Percentiles rank a stretch among this genome's conserved stretches.
Conservation (phyloP, 768 basidiomycete species). For the Leccinum ochraceum region DNA sequence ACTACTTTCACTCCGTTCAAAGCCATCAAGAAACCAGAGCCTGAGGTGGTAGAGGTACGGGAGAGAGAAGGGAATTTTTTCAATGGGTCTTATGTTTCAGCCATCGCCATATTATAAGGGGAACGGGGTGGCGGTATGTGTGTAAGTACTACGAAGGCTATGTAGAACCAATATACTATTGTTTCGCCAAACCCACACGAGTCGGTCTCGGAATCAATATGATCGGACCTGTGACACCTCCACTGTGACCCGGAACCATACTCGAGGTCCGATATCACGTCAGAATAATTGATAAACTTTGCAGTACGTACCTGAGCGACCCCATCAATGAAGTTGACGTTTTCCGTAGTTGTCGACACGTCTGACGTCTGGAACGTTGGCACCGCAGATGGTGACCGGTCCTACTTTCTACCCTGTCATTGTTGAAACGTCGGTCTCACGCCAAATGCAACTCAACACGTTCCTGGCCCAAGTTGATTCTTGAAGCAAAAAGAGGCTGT, state of each 20-base stretch:
- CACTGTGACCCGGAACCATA: neutral
- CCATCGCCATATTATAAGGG: slow-evolving; percentile 2
- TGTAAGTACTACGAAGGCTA: neutral
- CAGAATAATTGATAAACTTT: too few relatives aligned
- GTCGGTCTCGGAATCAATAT: neutral
- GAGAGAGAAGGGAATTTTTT: neutral
- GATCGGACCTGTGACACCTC: neutral
- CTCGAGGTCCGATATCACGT: neutral
- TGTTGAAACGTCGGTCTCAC: neutral
- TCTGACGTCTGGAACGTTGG: neutral
- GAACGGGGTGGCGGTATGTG: neutral
- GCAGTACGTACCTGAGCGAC: neutral
- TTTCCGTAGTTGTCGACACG: neutral
- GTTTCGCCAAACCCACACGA: neutral
- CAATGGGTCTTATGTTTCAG: slow-evolving; percentile 14
- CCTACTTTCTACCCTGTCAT: neutral
- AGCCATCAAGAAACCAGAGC: slow-evolving; percentile 37
- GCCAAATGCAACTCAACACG: neutral
- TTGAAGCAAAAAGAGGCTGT: neutral
- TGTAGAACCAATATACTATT: neutral
- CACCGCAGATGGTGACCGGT: neutral
- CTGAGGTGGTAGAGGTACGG: neutral
- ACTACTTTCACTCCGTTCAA: slow-evolving; percentile 51
- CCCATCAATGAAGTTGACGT: neutral
- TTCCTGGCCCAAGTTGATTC: neutral